These are phyloP conservation scores for Mortierella sp. DNA, from an alignment of 371 early-diverging fungal genomes.

Conservation along the genomic window DNA sequence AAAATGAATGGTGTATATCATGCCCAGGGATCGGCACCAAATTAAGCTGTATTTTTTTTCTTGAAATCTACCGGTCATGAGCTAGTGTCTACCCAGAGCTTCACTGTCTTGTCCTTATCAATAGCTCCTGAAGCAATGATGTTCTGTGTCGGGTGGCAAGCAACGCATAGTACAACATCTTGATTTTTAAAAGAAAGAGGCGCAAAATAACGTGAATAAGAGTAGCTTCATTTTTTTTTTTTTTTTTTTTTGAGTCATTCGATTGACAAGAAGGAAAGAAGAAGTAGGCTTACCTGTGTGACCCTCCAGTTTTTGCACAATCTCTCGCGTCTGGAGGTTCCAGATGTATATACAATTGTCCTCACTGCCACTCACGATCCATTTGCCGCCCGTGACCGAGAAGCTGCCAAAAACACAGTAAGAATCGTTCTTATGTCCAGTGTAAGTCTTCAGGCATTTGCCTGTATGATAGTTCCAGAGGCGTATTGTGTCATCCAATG, in stretches of 20 bases:
- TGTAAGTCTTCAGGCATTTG: conserved; percentile 94
- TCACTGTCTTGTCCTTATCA: conserved; percentile 91
- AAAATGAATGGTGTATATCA: too few species aligned
- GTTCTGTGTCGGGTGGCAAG: conserved; percentile 95
- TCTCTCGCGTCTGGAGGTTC: conserved; percentile 94
- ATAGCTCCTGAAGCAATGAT: conserved; percentile 96
- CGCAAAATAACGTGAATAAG: conserved; percentile 1
- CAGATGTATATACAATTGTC: conserved; percentile 94
- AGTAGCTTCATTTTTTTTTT: background rate
- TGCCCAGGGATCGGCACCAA: too few species aligned
- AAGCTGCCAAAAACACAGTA: conserved; percentile 95
- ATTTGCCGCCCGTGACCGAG: conserved; percentile 93
- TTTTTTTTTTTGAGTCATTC: too few species aligned
- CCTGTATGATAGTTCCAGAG: conserved; percentile 95
- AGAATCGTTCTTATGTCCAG: conserved; percentile 90
- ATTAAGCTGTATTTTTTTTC: too few species aligned
- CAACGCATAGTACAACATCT: conserved; percentile 94
- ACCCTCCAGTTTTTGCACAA: conserved; percentile 92
- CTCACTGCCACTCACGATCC: conserved; percentile 97
- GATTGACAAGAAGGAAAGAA: background rate
- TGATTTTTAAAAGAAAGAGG: background rate
- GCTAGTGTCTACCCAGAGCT: conserved; percentile 75
- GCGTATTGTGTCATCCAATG: conserved; percentile 91
- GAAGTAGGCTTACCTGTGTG: conserved; percentile 79
- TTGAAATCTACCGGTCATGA: conserved; percentile 16